Conservation (phyloP, 225 moss, liverwort and hornwort genomes). For the Climacium dendroides region DNA sequence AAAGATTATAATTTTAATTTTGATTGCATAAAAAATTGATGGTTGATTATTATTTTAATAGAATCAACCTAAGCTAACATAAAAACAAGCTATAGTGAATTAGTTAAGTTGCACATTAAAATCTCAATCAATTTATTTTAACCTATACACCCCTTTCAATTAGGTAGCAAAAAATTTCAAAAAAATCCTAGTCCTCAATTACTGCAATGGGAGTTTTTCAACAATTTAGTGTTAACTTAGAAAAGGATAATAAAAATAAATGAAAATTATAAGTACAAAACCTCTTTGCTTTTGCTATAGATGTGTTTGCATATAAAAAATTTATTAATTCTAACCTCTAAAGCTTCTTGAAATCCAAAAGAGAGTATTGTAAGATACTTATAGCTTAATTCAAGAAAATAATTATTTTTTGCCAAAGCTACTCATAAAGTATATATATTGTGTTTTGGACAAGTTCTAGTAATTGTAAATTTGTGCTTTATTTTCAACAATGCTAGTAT, state of each 20-base stretch:
- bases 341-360: not conserved
- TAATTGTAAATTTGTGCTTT: not conserved
- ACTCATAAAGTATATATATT: not conserved
- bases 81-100: not conserved
- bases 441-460: not conserved
- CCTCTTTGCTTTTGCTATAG: not conserved
- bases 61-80: not conserved
- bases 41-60: not conserved
- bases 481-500: no score
- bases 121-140: not conserved
- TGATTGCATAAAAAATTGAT: not conserved
- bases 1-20: not conserved
- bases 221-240: not conserved
- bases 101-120: not conserved
- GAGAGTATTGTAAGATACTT: not conserved
- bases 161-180: no score
- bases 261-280: not conserved
- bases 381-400: not conserved
- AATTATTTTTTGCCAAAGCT: not conserved
- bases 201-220: not conserved
- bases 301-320: not conserved
- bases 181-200: accelerated
- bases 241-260: not conserved
- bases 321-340: not conserved
- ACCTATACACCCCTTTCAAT: no score